These are phyloP conservation scores for Posidonia australis DNA, from an alignment of 106 monocot genomes.

Conservation along the genomic window DNA sequence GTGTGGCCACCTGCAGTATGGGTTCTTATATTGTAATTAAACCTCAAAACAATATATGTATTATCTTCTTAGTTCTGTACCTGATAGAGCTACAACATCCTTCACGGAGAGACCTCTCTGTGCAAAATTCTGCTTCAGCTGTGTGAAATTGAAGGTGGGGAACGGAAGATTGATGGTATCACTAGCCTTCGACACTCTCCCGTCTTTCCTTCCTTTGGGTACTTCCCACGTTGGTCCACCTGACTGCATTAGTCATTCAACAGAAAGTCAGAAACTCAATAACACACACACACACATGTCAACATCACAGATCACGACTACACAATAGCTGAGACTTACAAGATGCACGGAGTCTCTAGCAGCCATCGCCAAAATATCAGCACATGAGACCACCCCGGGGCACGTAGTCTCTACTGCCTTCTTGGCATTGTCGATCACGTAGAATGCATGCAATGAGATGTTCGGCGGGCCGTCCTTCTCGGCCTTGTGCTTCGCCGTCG, in stretches of 20 bases:
- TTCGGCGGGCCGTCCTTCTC: slow-evolving; percentile 87
- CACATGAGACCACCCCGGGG: slow-evolving; percentile 87
- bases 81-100: slow-evolving; percentile 75
- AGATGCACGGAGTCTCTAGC: slow-evolving; percentile 69
- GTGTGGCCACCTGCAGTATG: slow-evolving; percentile 93
- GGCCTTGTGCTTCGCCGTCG: slow-evolving; percentile 42
- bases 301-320: no score
- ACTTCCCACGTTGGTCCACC: slow-evolving; percentile 79
- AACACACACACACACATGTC: no score
- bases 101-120: slow-evolving; percentile 47
- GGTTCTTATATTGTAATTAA: no score
- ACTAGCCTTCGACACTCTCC: slow-evolving; percentile 55
- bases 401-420: slow-evolving; percentile 54
- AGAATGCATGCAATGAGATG: slow-evolving; percentile 73
- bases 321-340: no score
- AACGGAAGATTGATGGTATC: slow-evolving; percentile 54
- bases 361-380: slow-evolving; percentile 69
- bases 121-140: slow-evolving; percentile 60
- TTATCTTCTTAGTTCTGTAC: no score
- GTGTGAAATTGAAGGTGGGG: slow-evolving; percentile 52
- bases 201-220: slow-evolving; percentile 71
- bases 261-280: no score
- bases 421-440: slow-evolving; percentile 81
- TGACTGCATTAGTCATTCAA: no score
- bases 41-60: no score